Base-by-base conservation (phyloP, 805 yeast species). In the Kodamaea leandrae region DNA sequence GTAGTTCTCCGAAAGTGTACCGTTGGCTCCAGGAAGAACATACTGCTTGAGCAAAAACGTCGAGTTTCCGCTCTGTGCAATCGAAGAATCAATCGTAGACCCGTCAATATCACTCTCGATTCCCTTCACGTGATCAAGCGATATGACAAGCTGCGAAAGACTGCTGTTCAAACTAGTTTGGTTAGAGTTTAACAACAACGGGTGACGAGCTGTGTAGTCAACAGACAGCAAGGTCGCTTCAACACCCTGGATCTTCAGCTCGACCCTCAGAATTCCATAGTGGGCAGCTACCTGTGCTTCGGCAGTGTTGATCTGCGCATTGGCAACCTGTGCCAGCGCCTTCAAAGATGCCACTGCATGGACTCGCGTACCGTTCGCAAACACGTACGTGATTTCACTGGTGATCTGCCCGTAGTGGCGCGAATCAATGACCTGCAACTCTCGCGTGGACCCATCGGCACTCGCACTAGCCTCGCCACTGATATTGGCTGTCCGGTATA, bases 371-470 rank as follows among this genome's bases (percentile, higher is more conserved):
- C 33, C 33, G 13, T 30, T 30, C 21, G 13, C 21, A 18, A 30
- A 18, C n/a, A 17, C 12, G 21, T 30, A 30, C 6, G 21, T 17
- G 21, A 30, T 30, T 12, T 17, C 4, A 4, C 14, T 21, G 13
- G 4, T n/a, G 4, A 30, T 4, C 5, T 17, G 9, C 21, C 21
- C 33, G 6, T 6, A 16, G 13, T 30, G 33, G 10, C 21, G 33
- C 21, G 33, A 17, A 12, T 30, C 33, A 30, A 30, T 30, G 13
- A 30, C 33, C 33, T 17, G 33, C 8, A 30, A 13, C 21, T 17
- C 21, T 10, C 16, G 32, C 32, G 10, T 18, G n/a, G n/a, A 6
- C 32, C n/a, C 8, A 12, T 26, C 29, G 14, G 8, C 29, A 12
- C 29, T 26, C 13, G 14, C 29, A 26, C 29, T 26, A n/a, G 29